phyloP scores from a whole-genome alignment of 331 rosid species.

The Cucumis variabilis region DNA sequence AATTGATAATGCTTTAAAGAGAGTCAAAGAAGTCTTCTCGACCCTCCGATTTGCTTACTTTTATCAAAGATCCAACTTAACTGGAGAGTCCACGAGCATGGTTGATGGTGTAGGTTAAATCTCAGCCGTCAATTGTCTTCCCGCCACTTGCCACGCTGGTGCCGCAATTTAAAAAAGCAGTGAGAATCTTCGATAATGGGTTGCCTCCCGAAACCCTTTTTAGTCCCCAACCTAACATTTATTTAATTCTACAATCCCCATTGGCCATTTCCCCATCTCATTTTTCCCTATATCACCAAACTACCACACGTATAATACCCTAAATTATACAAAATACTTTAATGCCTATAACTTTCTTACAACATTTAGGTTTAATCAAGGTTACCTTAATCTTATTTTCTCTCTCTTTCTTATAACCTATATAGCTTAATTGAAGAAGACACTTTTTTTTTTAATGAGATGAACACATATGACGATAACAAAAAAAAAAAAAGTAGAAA shows the following conservation, averaged over 20 bases:
- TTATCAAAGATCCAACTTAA: background rate
- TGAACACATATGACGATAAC: too few relatives aligned
- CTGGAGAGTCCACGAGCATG: background rate
- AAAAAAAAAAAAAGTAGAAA: too few relatives aligned
- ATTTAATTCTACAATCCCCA: background rate
- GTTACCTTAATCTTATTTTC: too few relatives aligned
- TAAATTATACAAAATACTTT: too few relatives aligned
- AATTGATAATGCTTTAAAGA: too few relatives aligned
- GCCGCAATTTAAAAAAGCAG: conserved; percentile 23
- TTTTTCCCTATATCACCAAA: background rate
- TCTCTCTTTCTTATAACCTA: too few relatives aligned
- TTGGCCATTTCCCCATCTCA: background rate
- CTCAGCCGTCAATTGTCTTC: background rate
- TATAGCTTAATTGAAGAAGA: too few relatives aligned
- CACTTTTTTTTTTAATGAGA: too few relatives aligned
- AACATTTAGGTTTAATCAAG: too few relatives aligned
- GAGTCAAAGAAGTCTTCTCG: too few relatives aligned
- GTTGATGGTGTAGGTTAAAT: background rate
- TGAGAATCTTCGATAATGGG: conserved; percentile 19
- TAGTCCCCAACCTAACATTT: conserved; percentile 18
- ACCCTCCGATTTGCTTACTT: conserved; percentile 25
- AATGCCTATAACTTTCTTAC: too few relatives aligned
- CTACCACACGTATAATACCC: too few relatives aligned
- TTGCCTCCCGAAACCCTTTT: background rate
- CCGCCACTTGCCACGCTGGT: conserved; percentile 15